phyloP scores from a whole-genome alignment of 2,329 filamentous ascomycete species.

The Aureobasidium leucospermi region DNA sequence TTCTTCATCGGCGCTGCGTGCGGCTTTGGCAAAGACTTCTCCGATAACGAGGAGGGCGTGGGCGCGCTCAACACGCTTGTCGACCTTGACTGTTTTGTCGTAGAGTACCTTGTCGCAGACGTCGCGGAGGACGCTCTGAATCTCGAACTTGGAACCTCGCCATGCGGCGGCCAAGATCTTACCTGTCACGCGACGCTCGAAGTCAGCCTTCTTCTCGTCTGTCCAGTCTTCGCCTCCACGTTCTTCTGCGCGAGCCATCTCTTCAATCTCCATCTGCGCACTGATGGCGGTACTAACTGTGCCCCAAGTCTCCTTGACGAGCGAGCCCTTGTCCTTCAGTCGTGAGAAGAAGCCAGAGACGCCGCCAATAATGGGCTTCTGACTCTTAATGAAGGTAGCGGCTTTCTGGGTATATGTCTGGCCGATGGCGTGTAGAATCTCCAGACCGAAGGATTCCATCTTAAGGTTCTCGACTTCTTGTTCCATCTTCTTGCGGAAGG shows the following conservation, averaged over 20 bases:
- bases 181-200: constrained; percentile 89
- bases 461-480: constrained; percentile 97
- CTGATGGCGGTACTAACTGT: constrained; percentile 95
- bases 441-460: constrained; percentile 97
- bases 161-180: constrained; percentile 97
- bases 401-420: constrained; percentile 85
- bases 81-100: constrained; percentile 66
- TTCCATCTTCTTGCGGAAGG: constrained; percentile 89
- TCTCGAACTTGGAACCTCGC: constrained; percentile 95
- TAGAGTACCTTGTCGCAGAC: constrained; percentile 86
- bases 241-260: constrained; percentile 95
- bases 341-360: constrained; percentile 91
- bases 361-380: constrained; percentile 77
- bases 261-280: constrained; percentile 96
- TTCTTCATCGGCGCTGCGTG: constrained; percentile 68
- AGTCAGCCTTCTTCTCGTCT: constrained; percentile 92
- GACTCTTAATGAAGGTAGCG: constrained; percentile 79
- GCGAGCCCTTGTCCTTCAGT: constrained; percentile 90
- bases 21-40: constrained; percentile 80
- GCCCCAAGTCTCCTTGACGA: constrained; percentile 98
- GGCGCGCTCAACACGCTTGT: constrained; percentile 84
- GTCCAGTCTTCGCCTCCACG: constrained; percentile 96
- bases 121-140: constrained; percentile 88
- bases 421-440: constrained; percentile 92
- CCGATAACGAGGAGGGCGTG: constrained; percentile 83